These are phyloP conservation scores for Sutorius eximius DNA, from an alignment of 1,284 basidiomycete species.

Conservation along the genomic window DNA sequence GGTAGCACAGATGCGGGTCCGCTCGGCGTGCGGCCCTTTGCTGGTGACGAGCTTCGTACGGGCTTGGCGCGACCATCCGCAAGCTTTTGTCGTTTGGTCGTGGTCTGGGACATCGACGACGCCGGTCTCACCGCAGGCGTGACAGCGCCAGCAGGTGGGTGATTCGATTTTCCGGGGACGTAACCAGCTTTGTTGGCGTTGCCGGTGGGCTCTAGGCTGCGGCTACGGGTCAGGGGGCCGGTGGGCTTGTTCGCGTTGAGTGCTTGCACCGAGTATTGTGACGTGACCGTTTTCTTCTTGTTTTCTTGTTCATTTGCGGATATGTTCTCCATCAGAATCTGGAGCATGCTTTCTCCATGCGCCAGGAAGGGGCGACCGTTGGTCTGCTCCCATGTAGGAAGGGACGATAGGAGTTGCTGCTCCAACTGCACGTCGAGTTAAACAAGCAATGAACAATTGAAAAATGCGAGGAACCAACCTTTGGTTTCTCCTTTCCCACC, in stretches of 20 bases:
- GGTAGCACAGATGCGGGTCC: slow-evolving; percentile 19
- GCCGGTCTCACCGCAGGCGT: slow-evolving; percentile 61
- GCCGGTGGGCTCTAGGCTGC: slow-evolving; percentile 27
- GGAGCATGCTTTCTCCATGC: slow-evolving; percentile 81
- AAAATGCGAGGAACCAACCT: slow-evolving; percentile 52
- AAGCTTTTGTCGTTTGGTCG: slow-evolving; percentile 57
- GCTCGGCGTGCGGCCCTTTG: slow-evolving; percentile 31
- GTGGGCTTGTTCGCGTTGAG: slow-evolving; percentile 52
- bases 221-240: slow-evolving; percentile 31
- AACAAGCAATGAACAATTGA: neutral
- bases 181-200: slow-evolving; percentile 25
- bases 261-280: slow-evolving; percentile 35
- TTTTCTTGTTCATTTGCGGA: slow-evolving; percentile 78
- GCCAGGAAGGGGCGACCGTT: slow-evolving; percentile 80
- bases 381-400: slow-evolving; percentile 89
- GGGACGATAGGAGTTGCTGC: slow-evolving; percentile 75
- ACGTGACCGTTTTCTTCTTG: slow-evolving; percentile 43
- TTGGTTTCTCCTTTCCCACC: slow-evolving; percentile 92
- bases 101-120: slow-evolving; percentile 45
- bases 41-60: slow-evolving; percentile 25
- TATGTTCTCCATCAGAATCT: slow-evolving; percentile 71
- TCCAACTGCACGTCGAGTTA: slow-evolving; percentile 62
- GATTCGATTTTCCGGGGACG: slow-evolving; percentile 28
- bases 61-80: slow-evolving; percentile 37
- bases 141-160: slow-evolving; percentile 39